These are phyloP conservation scores for Cruciata laevipes DNA, from an alignment of 257 asterid genomes.

Conservation along the genomic window DNA sequence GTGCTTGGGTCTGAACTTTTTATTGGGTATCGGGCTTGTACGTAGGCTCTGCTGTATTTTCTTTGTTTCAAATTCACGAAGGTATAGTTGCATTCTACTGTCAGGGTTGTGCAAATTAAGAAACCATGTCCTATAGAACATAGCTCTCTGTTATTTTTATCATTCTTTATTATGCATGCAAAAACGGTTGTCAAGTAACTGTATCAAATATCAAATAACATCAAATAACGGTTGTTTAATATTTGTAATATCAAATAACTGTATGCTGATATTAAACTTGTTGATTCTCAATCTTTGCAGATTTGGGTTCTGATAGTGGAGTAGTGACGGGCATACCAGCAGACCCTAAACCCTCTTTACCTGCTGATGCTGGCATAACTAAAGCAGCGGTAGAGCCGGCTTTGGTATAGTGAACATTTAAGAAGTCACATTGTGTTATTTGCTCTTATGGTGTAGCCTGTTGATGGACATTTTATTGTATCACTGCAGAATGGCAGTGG, in stretches of 20 bases:
- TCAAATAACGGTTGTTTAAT: neutral
- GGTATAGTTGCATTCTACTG: no score
- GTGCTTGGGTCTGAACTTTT: no score
- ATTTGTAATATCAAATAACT: neutral
- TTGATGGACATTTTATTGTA: neutral
- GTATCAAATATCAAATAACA: neutral
- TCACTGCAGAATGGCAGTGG: conserved; percentile 37
- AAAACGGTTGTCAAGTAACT: neutral
- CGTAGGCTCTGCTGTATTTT: no score
- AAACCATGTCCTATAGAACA: neutral
- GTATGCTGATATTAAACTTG: neutral
- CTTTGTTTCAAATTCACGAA: no score
- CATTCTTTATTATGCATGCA: neutral
- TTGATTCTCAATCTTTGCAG: conserved; percentile 24
- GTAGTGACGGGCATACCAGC: conserved; percentile 40
- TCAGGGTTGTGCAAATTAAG: neutral
- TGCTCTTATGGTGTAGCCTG: neutral
- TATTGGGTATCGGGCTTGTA: no score
- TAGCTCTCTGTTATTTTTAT: neutral
- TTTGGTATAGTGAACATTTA: conserved; percentile 7
- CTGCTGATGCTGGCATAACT: conserved; percentile 36
- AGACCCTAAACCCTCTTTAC: no score
- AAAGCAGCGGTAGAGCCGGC: conserved; percentile 25
- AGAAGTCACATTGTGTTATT: neutral
- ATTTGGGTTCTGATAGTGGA: conserved; percentile 46